Conservation (phyloP, 495 filamentous ascomycete species). For the Oidiodendron maius region DNA sequence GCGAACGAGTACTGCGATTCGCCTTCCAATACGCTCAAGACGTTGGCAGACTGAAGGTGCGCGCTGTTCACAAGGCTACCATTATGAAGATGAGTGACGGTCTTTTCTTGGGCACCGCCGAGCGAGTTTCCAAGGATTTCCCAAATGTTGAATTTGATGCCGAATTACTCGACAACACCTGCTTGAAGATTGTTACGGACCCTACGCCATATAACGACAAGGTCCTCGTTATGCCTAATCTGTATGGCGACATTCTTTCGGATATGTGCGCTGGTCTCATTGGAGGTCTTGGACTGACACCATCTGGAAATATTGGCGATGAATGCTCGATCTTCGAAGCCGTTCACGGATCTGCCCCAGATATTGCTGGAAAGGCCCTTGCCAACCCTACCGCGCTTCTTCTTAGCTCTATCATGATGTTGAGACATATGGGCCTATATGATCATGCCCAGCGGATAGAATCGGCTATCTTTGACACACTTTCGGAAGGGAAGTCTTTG, state of each 20-base stretch:
- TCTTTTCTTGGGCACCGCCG: constrained; percentile 85
- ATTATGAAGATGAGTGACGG: constrained; percentile 99
- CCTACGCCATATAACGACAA: constrained; percentile 96
- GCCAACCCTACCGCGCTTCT: constrained; percentile 94
- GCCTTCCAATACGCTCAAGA: constrained; percentile 96
- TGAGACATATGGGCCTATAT: constrained; percentile 93
- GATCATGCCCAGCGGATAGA: constrained; percentile 84
- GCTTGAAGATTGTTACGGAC: constrained; percentile 95
- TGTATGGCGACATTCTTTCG: constrained; percentile 98
- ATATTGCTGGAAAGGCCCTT: constrained; percentile 92
- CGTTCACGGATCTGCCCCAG: constrained; percentile 94
- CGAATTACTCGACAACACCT: constrained; percentile 97
- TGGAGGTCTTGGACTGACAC: constrained; percentile 92
- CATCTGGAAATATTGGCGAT: constrained; percentile 97
- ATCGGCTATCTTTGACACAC: constrained; percentile 86
- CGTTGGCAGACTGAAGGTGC: constrained; percentile 89
- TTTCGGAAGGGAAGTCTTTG: constrained; percentile 91
- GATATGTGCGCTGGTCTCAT: constrained; percentile 99
- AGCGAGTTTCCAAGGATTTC: constrained; percentile 86
- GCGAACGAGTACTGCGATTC: constrained; percentile 88
- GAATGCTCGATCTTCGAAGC: constrained; percentile 99
- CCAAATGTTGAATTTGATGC: constrained; percentile 91
- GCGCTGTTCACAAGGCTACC: constrained; percentile 97
- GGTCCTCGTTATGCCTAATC: constrained; percentile 98
- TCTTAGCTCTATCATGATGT: constrained; percentile 94